Percentiles rank a stretch among this genome's conserved stretches.
phyloP scores from a whole-genome alignment of 2,329 filamentous ascomycete genomes.

The Phoma herbarum region DNA sequence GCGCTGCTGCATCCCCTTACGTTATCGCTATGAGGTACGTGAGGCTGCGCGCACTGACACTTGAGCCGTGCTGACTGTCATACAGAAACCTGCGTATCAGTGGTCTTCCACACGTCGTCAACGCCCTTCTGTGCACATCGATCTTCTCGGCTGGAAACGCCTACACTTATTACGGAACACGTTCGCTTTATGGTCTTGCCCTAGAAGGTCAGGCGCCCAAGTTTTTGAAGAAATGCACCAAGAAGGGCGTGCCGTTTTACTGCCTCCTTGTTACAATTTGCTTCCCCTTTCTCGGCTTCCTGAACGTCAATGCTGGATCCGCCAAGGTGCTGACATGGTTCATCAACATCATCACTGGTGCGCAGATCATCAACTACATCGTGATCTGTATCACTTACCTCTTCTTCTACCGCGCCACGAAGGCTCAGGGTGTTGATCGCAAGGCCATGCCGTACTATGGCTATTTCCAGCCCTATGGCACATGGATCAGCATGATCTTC shows the following conservation, averaged over 20 bases:
- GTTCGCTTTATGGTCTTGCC: slow-evolving; percentile 27
- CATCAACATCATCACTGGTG: slow-evolving; percentile 75
- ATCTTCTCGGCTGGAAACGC: slow-evolving; percentile 66
- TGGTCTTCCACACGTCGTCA: slow-evolving; percentile 64
- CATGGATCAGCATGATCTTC: background rate
- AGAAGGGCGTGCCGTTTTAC: background rate
- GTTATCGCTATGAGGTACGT: background rate
- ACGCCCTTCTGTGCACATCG: slow-evolving; percentile 61
- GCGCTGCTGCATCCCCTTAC: background rate
- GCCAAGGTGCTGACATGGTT: slow-evolving; percentile 78
- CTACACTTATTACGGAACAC: slow-evolving; percentile 61
- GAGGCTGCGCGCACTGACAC: background rate
- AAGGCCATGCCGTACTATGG: background rate
- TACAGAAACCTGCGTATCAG: background rate
- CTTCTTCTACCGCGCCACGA: background rate
- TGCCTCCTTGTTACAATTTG: slow-evolving; percentile 68
- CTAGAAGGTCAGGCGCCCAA: background rate
- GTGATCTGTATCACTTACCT: background rate
- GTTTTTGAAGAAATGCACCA: background rate
- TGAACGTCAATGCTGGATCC: slow-evolving; percentile 72
- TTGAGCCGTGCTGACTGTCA: background rate
- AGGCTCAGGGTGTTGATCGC: background rate
- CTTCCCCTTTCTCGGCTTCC: slow-evolving; percentile 74
- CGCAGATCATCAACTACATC: slow-evolving; percentile 56
- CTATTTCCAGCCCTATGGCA: background rate